Base-by-base conservation (phyloP, 2,329 filamentous ascomycete species). In the Xylariaceae sp. region DNA sequence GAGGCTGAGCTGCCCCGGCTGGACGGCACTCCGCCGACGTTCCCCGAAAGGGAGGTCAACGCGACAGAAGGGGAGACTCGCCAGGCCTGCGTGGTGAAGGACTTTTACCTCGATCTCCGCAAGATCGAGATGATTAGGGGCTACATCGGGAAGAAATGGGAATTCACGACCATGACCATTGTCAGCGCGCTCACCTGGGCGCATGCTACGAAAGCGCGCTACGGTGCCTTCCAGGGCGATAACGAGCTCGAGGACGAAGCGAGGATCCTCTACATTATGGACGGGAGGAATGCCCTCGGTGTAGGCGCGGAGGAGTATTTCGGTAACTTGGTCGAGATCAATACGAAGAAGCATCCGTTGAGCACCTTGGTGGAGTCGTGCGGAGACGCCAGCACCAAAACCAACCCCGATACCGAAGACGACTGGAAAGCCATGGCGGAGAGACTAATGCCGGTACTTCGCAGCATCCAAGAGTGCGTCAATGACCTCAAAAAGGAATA, bases 291-390 rank as follows among this genome's bases (percentile, higher is more conserved):
- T 2, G 36, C 37, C 13, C 6, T 23, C 5, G 30, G 13, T 21
- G 21, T 15, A 26, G 30, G 31, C 34, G 15, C n/a, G 17, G 16
- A 31, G 5, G 15, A 18, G n/a, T 41, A 41, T 14, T 41, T 41
- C 24, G 39, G 39, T 9, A 41, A 41, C 21, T 34, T 34, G n/a
- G 31, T 24, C 9, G 39, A 41, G 30, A 13, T 16, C n/a, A 23
- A 29, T 4, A 18, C 37, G 3, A 19, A 16, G 3, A 33, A 12
- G n/a, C 8, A 37, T 5, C 27, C 28, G 14, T 23, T n/a, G 4
- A 11, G n/a, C 11, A 11, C 26, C 14, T 15, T 41, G 3, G 17
- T 41, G 4, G 31, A 33, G 12, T 14, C 19, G 14, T 41, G 39
- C 13, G 15, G n/a, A n/a, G n/a, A n/a, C n/a, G n/a, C n/a, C n/a